phyloP scores from a whole-genome alignment of 129 eudicot species.

The Deinandra increscens region DNA sequence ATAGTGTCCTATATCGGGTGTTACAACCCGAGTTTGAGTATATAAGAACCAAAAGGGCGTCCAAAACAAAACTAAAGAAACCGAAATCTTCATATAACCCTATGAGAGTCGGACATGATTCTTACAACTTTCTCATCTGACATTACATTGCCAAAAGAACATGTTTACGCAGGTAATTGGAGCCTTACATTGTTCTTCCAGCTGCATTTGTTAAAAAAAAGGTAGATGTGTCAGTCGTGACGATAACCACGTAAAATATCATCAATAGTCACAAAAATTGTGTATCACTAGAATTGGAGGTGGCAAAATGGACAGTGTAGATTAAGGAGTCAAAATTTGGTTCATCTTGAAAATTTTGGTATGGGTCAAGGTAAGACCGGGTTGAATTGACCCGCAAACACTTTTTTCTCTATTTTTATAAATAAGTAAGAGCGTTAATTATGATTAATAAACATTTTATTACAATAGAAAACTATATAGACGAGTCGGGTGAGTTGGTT shows the following conservation, averaged over 20 bases:
- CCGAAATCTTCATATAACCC: constrained; percentile 21
- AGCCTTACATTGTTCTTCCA: constrained; percentile 94
- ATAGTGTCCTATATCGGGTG: constrained; percentile 15
- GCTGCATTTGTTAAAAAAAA: constrained; percentile 39
- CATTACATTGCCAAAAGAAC: constrained; percentile 14
- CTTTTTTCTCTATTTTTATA: neutral
- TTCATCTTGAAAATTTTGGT: neutral
- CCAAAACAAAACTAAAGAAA: constrained; percentile 25
- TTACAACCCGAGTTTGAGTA: constrained; percentile 17
- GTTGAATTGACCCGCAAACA: neutral
- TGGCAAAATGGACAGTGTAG: neutral
- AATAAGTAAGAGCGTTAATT: neutral
- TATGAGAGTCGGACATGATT: constrained; percentile 14
- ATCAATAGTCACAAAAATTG: neutral
- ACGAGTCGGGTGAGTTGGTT: neutral
- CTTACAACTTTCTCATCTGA: constrained; percentile 24
- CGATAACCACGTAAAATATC: neutral
- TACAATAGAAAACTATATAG: neutral
- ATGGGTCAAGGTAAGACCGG: neutral
- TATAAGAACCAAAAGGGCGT: constrained; percentile 25
- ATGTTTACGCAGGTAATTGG: constrained; percentile 74
- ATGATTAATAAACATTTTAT: neutral
- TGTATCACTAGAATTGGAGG: neutral
- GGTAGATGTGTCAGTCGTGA: neutral
- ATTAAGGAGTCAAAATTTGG: neutral